Evolutionary conservation across 495 filamentous ascomycete genomes (phyloP).

Genomic region (Cercophora scortea): DNA sequence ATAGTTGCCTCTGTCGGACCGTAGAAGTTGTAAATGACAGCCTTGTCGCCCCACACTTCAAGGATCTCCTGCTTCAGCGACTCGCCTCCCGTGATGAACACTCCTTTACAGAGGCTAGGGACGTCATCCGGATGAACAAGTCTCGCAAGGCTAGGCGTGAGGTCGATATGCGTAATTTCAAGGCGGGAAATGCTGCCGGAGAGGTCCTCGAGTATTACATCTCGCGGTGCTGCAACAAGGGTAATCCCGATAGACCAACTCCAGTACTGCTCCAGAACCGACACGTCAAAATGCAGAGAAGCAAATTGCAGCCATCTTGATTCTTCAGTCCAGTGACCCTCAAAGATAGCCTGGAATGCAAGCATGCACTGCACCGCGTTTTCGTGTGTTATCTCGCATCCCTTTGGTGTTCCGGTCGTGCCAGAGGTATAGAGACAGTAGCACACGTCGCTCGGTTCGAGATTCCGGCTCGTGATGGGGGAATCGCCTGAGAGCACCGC

Average conservation of each 20-base stretch:
- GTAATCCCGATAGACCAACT: constrained; percentile 80
- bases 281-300: constrained; percentile 83
- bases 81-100: constrained; percentile 74
- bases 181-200: constrained; percentile 58
- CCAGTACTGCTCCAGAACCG: constrained; percentile 83
- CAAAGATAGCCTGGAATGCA: constrained; percentile 63
- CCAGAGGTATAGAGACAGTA: constrained; percentile 80
- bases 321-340: constrained; percentile 54
- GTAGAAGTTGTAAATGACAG: constrained; percentile 67
- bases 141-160: constrained; percentile 62
- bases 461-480: constrained; percentile 12
- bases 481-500: constrained; percentile 10
- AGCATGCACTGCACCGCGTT: constrained; percentile 71
- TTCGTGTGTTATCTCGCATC: constrained; percentile 66
- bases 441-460: constrained; percentile 42
- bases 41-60: constrained; percentile 55
- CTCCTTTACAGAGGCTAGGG: constrained; percentile 56
- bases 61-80: constrained; percentile 65
- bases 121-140: constrained; percentile 57
- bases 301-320: constrained; percentile 84
- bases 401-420: constrained; percentile 75
- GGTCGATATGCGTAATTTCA: constrained; percentile 78
- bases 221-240: constrained; percentile 67
- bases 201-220: constrained; percentile 71
- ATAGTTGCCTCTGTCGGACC: constrained; percentile 91